Evolutionary conservation across 805 yeast species (phyloP).

Genomic region (Brettanomyces bruxellensis): DNA sequence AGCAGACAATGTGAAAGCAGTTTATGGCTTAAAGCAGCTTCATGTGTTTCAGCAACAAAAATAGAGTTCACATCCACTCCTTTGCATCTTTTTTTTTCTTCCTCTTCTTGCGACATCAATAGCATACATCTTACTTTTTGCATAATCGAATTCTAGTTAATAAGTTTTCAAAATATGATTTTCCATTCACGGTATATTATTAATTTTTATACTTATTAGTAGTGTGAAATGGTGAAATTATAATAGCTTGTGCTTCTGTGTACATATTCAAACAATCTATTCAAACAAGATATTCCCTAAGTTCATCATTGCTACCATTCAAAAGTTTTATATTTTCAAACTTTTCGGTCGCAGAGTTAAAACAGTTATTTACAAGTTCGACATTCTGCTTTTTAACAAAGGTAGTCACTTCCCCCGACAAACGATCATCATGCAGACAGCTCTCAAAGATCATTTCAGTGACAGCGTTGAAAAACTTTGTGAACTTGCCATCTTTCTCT

Average conservation of each 20-base stretch:
- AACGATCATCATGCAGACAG: conserved; percentile 13
- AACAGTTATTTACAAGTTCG: conserved; percentile 16
- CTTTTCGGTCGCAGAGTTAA: conserved; percentile 10
- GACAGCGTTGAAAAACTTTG: conserved; percentile 38
- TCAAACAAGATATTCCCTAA: conserved; percentile 5
- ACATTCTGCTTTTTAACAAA: conserved; percentile 15
- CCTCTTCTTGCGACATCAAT: too few species aligned
- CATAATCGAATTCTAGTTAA: too few species aligned
- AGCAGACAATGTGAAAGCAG: conserved; percentile 43
- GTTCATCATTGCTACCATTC: conserved; percentile 15
- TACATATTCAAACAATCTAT: not conserved
- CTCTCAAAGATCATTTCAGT: conserved; percentile 31
- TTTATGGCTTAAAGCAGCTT: conserved; percentile 31
- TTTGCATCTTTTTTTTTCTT: too few species aligned
- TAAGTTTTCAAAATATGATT: too few species aligned
- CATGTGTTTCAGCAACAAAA: conserved; percentile 15
- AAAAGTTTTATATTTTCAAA: conserved; percentile 19
- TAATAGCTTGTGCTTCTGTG: not conserved
- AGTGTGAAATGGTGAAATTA: not conserved
- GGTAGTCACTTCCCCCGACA: conserved; percentile 10
- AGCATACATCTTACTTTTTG: too few species aligned
- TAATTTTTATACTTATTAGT: too few species aligned
- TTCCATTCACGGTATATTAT: too few species aligned
- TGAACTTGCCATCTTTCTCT: conserved; percentile 25
- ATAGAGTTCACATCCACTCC: not conserved